Percentiles rank a stretch among this genome's conserved stretches.
Conservation (phyloP, 257 asterid species). For the Solanum commersonii region DNA sequence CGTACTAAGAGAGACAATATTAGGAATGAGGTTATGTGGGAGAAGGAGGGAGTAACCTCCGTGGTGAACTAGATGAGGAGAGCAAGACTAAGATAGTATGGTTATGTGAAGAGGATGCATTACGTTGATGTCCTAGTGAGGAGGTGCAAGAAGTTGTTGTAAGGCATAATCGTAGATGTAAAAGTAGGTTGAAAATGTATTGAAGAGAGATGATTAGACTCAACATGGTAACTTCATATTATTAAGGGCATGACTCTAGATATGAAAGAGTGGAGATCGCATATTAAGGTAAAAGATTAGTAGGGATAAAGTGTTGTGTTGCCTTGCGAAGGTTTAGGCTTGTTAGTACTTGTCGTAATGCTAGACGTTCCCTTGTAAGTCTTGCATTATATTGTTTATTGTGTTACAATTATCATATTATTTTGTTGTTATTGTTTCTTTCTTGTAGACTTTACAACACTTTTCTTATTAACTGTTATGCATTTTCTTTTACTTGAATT, state of each 20-base stretch:
- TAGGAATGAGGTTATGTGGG: too few species aligned
- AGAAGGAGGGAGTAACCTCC: too few species aligned
- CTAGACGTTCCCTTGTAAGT: neutral
- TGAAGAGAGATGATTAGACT: neutral
- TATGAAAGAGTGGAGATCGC: neutral
- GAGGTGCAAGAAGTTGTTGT: neutral
- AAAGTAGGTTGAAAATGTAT: neutral
- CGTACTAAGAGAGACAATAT: too few species aligned
- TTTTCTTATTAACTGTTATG: neutral
- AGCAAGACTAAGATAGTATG: neutral
- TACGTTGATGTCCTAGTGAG: neutral
- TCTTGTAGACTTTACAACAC: neutral
- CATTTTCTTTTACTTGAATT: neutral
- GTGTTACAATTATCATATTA: neutral
- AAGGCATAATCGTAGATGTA: neutral
- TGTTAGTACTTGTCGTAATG: neutral
- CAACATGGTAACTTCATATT: neutral
- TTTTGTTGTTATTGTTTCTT: too few species aligned
- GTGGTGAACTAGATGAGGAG: too few species aligned
- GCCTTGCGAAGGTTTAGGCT: neutral
- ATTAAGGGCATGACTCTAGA: neutral
- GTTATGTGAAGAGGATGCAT: neutral
- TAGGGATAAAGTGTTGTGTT: neutral
- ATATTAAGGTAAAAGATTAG: neutral
- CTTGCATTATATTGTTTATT: neutral